Conservation (phyloP, 2,329 filamentous ascomycete species). For the Aspergillus costaricaensis region DNA sequence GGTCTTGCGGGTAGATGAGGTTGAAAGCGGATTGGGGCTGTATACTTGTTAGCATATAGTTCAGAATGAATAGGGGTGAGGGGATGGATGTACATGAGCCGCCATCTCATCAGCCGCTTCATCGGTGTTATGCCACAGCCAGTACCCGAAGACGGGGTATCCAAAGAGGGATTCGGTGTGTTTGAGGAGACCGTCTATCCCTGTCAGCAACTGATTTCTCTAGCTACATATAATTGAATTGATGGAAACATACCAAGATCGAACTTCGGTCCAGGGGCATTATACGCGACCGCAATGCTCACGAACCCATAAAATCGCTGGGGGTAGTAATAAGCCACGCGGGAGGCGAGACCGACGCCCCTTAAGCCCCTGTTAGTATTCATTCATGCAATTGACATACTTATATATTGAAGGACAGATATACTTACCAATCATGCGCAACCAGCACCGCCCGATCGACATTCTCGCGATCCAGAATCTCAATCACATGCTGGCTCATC, state of each 20-base stretch:
- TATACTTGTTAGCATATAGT: background rate
- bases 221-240: too few species aligned
- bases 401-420: too few species aligned
- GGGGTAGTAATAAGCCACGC: slow-evolving; percentile 28
- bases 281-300: slow-evolving; percentile 26
- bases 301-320: slow-evolving; percentile 17
- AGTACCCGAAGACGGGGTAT: background rate
- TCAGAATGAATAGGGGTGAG: too few species aligned
- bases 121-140: slow-evolving; percentile 7
- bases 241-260: slow-evolving; percentile 15
- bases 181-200: background rate
- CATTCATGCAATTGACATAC: too few species aligned
- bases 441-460: slow-evolving; percentile 25
- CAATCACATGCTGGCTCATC: slow-evolving; percentile 38
- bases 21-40: slow-evolving; percentile 27
- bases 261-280: slow-evolving; percentile 21
- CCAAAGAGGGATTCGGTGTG: background rate
- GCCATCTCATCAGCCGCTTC: slow-evolving; percentile 13
- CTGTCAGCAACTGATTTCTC: background rate
- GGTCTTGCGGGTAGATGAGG: slow-evolving; percentile 26
- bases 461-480: slow-evolving; percentile 34
- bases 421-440: slow-evolving; percentile 23
- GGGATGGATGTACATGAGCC: background rate
- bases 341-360: slow-evolving; percentile 28
- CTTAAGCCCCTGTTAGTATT: background rate